These are phyloP conservation scores for Panaeolus cyanescens DNA, from an alignment of 768 basidiomycete species.

Conservation along the genomic window DNA sequence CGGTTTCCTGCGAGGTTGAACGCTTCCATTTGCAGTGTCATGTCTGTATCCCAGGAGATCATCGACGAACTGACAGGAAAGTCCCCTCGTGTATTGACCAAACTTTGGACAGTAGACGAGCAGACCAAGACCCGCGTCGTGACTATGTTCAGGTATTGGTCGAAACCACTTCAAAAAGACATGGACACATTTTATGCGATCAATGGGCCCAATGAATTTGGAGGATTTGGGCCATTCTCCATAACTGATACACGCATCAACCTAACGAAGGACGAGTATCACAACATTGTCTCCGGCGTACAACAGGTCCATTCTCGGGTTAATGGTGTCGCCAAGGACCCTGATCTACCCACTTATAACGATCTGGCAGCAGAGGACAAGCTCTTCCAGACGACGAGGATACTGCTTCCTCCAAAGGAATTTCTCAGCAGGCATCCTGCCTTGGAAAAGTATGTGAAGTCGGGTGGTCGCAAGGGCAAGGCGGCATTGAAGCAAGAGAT, in stretches of 20 bases:
- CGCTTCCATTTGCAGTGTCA: constrained; percentile 8
- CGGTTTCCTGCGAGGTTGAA: neutral
- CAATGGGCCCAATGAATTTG: constrained; percentile 7
- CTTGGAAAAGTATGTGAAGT: neutral
- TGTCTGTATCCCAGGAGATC: constrained; percentile 7
- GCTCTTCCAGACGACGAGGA: constrained; percentile 9
- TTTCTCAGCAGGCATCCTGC: constrained; percentile 13
- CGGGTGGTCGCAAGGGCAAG: neutral
- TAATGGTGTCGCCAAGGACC: neutral
- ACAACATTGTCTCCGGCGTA: neutral
- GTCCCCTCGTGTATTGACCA: constrained; percentile 8
- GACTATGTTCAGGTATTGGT: constrained; percentile 17
- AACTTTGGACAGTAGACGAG: constrained; percentile 3
- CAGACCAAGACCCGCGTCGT: constrained; percentile 4
- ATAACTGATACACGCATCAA: neutral
- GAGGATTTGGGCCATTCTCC: too few relatives aligned
- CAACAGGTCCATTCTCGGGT: neutral
- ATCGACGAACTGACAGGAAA: constrained; percentile 13
- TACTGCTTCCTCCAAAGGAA: constrained; percentile 15
- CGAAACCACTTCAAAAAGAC: constrained; percentile 16
- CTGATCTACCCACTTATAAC: constrained; percentile 8
- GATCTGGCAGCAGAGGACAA: constrained; percentile 11
- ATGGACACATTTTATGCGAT: constrained; percentile 11
- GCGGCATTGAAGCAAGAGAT: constrained; percentile 13
- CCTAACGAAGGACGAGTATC: neutral